These are phyloP conservation scores for Pseudocercospora cruenta DNA, from an alignment of 2,329 filamentous ascomycete species.

Conservation along the genomic window DNA sequence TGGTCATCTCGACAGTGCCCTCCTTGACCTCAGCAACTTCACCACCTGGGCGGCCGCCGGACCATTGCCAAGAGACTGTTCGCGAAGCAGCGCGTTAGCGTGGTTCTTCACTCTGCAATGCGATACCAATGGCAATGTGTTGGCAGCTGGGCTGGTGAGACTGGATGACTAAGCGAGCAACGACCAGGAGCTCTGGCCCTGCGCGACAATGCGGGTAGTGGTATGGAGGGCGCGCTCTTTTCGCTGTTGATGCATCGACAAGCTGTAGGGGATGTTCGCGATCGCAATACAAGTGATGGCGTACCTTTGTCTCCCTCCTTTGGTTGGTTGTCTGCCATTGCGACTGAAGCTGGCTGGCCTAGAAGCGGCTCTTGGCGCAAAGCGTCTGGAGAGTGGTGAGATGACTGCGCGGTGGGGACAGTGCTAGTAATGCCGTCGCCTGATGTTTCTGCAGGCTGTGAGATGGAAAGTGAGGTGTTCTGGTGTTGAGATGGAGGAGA, in stretches of 20 bases:
- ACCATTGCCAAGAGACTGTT: constrained; percentile 67
- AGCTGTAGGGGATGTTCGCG: constrained; percentile 23
- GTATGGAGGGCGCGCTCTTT: constrained; percentile 8
- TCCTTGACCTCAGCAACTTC: constrained; percentile 61
- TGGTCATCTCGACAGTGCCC: constrained; percentile 63
- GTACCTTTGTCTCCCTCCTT: constrained; percentile 50
- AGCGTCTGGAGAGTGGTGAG: constrained; percentile 14
- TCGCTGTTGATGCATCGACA: constrained; percentile 18
- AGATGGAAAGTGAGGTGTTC: constrained; percentile 6
- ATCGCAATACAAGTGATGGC: constrained; percentile 21
- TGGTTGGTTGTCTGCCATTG: constrained; percentile 52
- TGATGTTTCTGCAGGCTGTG: constrained; percentile 19
- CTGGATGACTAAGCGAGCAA: constrained; percentile 28
- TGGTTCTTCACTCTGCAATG: constrained; percentile 1
- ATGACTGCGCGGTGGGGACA: constrained; percentile 17
- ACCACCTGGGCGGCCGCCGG: constrained; percentile 58
- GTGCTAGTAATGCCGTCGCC: constrained; percentile 28
- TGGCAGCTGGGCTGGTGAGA: constrained; percentile 11
- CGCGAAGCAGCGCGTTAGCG: constrained; percentile 16
- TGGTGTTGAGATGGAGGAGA: constrained; percentile 10
- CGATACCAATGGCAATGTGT: not conserved
- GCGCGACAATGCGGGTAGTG: constrained; percentile 23
- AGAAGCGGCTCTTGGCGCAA: constrained; percentile 28
- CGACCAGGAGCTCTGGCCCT: constrained; percentile 16
- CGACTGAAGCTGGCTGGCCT: constrained; percentile 13